phyloP scores from a whole-genome alignment of 208 protist genomes.

The Kentomonas sorsogonicus region DNA sequence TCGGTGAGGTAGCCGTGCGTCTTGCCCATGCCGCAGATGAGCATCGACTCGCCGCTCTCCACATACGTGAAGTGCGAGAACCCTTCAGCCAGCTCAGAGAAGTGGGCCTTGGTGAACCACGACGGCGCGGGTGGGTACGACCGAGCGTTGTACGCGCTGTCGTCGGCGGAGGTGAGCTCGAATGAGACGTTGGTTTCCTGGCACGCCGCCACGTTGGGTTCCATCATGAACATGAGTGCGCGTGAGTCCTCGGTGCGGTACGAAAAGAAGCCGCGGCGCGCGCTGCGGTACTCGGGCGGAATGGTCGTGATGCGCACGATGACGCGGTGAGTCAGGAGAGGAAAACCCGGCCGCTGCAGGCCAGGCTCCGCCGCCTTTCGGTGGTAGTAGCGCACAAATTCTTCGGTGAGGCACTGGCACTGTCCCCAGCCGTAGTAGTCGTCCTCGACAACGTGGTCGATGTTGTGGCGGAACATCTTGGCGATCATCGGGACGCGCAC shows the following conservation, averaged over 20 bases:
- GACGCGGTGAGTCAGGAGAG: constrained; percentile 35
- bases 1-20: constrained; percentile 51
- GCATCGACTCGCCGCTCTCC: constrained; percentile 18
- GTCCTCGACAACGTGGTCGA: constrained; percentile 33
- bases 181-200: constrained; percentile 3
- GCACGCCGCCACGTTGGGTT: constrained; percentile 49
- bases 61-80: constrained; percentile 65
- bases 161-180: constrained; percentile 8
- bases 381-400: constrained; percentile 53
- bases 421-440: constrained; percentile 64
- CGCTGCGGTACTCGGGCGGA: constrained; percentile 13
- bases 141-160: constrained; percentile 14
- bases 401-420: constrained; percentile 50
- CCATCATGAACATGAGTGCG: constrained; percentile 52
- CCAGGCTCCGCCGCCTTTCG: background rate
- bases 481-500: constrained; percentile 42
- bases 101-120: constrained; percentile 20
- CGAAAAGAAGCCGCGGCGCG: constrained; percentile 43
- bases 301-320: constrained; percentile 42
- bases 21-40: constrained; percentile 47
- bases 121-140: constrained; percentile 21
- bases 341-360: constrained; percentile 8
- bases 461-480: constrained; percentile 47
- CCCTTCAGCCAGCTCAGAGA: constrained; percentile 54
- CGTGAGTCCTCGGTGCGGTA: constrained; percentile 44